These are phyloP conservation scores for Solanum acaule DNA, from an alignment of 257 asterid species.

Conservation along the genomic window DNA sequence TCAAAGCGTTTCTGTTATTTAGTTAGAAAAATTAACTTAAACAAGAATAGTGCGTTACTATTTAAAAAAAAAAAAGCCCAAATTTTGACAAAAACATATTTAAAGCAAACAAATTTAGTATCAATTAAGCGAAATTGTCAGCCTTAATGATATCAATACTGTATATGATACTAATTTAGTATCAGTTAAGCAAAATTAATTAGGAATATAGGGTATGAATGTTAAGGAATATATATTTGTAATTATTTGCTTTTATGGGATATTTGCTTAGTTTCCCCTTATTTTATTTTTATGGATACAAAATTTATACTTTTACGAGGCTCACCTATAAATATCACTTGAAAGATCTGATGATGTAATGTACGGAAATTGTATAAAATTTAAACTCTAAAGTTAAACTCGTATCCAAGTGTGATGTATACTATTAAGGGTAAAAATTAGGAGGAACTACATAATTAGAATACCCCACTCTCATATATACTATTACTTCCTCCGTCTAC, in stretches of 20 bases:
- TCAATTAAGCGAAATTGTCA: no score
- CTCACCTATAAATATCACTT: neutral
- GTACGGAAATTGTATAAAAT: no score
- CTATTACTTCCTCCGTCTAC: no score
- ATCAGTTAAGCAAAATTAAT: no score
- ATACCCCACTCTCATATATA: neutral
- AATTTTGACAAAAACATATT: neutral
- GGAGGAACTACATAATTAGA: no score
- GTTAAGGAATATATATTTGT: no score
- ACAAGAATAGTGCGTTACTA: neutral
- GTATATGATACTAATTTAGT: no score
- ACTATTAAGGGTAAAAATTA: neutral
- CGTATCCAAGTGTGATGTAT: neutral
- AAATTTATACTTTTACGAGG: neutral
- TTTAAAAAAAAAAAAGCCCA: no score
- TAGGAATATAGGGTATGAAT: no score
- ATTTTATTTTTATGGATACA: neutral
- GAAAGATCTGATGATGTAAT: neutral
- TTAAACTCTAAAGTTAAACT: neutral
- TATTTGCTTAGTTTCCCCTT: no score
- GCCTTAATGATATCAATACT: no score
- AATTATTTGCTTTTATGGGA: no score
- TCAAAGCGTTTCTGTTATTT: neutral
- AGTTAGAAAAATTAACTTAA: neutral
- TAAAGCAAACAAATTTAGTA: neutral